These are phyloP conservation scores for thale cress (Arabidopsis thaliana) DNA, from an alignment of 345 rosid genomes.

Conservation along the genomic window TAIR10.1 NC_003076.8:17688501-17689000, in stretches of 20 bases:
- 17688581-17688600: slow-evolving; percentile 49
- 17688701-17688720: slow-evolving; percentile 15
- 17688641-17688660: slow-evolving; percentile 38
- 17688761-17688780: background rate
- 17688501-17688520: slow-evolving; percentile 49
- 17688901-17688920: slow-evolving; percentile 51
- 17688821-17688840: background rate
- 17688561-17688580: slow-evolving; percentile 46
- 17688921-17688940: slow-evolving; percentile 49
- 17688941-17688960: slow-evolving; percentile 35
- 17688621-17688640: slow-evolving; percentile 26
- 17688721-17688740: background rate
- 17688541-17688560: slow-evolving; percentile 68
- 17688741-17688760: background rate
- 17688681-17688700: slow-evolving; percentile 20
- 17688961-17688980: slow-evolving; percentile 20
- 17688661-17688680: slow-evolving; percentile 19
- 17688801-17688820: background rate
- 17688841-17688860: background rate
- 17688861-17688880: background rate
- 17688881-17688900: background rate
- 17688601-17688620: slow-evolving; percentile 60
- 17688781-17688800: background rate
- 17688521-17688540: slow-evolving; percentile 76
- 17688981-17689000: slow-evolving; percentile 34